Percentiles rank a stretch among this genome's conserved stretches.
Conservation (phyloP, 176 grass and related monocot genomes). For the Eleusine indica region DNA sequence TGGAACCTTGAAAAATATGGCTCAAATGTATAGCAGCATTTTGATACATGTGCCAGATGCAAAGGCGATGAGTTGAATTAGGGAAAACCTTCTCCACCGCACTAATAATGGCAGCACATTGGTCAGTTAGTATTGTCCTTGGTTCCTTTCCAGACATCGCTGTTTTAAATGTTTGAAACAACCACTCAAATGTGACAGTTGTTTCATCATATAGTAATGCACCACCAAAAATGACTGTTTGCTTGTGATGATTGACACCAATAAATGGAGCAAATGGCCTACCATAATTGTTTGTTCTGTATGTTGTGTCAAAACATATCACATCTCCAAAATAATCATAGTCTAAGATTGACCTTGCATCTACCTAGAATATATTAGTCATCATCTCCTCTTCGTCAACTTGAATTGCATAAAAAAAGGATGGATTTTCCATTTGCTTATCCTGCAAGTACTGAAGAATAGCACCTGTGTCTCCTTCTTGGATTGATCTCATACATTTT, state of each 20-base stretch:
- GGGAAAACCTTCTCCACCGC: background rate
- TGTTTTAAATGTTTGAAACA: slow-evolving; percentile 47
- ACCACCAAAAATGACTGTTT: slow-evolving; percentile 29
- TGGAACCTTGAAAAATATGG: slow-evolving; percentile 2
- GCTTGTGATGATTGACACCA: slow-evolving; percentile 48
- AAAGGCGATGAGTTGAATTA: background rate
- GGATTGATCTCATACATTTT: background rate
- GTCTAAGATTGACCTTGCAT: slow-evolving; percentile 41
- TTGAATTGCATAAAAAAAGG: slow-evolving; percentile 51
- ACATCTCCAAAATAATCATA: slow-evolving; percentile 55
- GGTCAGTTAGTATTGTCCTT: no score
- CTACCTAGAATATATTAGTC: slow-evolving; percentile 51
- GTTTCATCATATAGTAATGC: slow-evolving; percentile 42
- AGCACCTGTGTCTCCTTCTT: background rate
- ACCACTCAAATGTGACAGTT: slow-evolving; percentile 35
- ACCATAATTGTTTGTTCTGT: slow-evolving; percentile 39
- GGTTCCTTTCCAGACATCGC: background rate
- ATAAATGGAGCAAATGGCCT: slow-evolving; percentile 46
- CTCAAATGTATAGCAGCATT: background rate
- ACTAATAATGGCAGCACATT: background rate
- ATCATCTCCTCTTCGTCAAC: slow-evolving; percentile 52
- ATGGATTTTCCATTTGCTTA: background rate
- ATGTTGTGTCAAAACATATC: slow-evolving; percentile 51
- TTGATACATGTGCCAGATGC: background rate
- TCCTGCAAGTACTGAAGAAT: background rate